These are phyloP conservation scores for Nemania sp. DNA, from an alignment of 2,329 filamentous ascomycete genomes.

Conservation along the genomic window DNA sequence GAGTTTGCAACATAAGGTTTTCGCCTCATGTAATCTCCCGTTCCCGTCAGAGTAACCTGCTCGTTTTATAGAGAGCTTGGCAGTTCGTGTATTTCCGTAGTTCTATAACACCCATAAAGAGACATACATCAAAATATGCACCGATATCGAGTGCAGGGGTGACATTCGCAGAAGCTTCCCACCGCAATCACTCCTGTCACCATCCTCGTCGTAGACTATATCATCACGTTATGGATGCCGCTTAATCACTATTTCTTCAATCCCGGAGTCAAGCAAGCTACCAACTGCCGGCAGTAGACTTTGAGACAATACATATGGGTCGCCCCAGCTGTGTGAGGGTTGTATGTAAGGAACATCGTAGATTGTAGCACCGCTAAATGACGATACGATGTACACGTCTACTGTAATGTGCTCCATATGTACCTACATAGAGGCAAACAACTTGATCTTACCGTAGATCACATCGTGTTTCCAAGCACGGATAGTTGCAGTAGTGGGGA, in stretches of 20 bases:
- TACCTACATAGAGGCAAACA: constrained; percentile 43
- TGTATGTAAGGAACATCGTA: constrained; percentile 9
- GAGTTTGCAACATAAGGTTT: constrained; percentile 4
- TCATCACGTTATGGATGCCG: too few species aligned
- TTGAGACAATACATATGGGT: constrained; percentile 15
- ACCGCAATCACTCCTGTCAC: too few species aligned
- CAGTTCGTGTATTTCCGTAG: not conserved
- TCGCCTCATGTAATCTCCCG: constrained; percentile 25
- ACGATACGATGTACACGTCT: constrained; percentile 25
- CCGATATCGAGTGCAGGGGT: too few species aligned
- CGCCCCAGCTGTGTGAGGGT: not conserved
- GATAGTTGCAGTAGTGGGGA: constrained; percentile 39
- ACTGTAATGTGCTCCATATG: constrained; percentile 21
- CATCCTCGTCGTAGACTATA: too few species aligned
- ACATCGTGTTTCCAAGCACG: constrained; percentile 39
- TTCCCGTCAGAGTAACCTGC: constrained; percentile 24
- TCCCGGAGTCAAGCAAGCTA: not conserved
- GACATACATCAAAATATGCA: too few species aligned
- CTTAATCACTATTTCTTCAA: not conserved
- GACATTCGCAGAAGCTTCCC: too few species aligned
- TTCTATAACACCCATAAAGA: too few species aligned
- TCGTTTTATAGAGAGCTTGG: not conserved
- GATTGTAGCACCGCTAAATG: constrained; percentile 8
- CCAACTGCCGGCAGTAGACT: not conserved
- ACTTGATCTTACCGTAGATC: constrained; percentile 33